Conservation (phyloP, 495 filamentous ascomycete species). For the Amniculicola lignicola region DNA sequence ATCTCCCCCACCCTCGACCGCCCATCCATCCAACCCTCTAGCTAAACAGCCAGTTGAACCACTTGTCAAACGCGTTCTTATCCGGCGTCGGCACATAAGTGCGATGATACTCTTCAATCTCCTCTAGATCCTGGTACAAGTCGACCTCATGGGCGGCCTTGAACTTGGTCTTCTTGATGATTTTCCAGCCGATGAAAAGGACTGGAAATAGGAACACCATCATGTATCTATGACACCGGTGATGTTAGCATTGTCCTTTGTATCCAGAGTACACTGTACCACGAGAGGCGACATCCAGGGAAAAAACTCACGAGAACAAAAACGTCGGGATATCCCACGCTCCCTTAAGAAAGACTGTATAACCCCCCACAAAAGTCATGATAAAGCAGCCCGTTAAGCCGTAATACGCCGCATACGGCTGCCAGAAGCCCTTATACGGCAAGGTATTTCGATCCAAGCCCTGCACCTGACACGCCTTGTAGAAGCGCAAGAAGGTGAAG, state of each 20-base stretch:
- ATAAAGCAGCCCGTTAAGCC: constrained; percentile 57
- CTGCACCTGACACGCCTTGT: constrained; percentile 64
- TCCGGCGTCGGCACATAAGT: constrained; percentile 59
- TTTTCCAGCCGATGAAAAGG: constrained; percentile 68
- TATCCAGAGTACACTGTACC: background rate
- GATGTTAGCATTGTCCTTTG: background rate
- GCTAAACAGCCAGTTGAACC: constrained; percentile 38
- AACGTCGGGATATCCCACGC: constrained; percentile 72
- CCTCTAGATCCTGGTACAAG: constrained; percentile 59
- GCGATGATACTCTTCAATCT: constrained; percentile 70
- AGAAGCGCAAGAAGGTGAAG: constrained; percentile 71
- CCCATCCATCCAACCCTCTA: background rate
- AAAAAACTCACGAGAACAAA: constrained; percentile 61
- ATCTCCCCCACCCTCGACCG: too few relatives aligned
- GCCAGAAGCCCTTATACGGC: constrained; percentile 63
- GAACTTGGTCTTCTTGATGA: constrained; percentile 61
- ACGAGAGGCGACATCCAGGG: constrained; percentile 18
- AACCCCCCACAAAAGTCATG: constrained; percentile 75
- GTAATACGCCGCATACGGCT: constrained; percentile 71
- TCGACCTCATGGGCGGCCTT: constrained; percentile 60
- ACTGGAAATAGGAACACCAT: constrained; percentile 66
- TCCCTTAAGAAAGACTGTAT: constrained; percentile 69
- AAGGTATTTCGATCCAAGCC: constrained; percentile 60
- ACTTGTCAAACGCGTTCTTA: constrained; percentile 39
- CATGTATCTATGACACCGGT: constrained; percentile 46